phyloP scores from a whole-genome alignment of 2,329 filamentous ascomycete species.

The Acephala macrosclerotiorum region DNA sequence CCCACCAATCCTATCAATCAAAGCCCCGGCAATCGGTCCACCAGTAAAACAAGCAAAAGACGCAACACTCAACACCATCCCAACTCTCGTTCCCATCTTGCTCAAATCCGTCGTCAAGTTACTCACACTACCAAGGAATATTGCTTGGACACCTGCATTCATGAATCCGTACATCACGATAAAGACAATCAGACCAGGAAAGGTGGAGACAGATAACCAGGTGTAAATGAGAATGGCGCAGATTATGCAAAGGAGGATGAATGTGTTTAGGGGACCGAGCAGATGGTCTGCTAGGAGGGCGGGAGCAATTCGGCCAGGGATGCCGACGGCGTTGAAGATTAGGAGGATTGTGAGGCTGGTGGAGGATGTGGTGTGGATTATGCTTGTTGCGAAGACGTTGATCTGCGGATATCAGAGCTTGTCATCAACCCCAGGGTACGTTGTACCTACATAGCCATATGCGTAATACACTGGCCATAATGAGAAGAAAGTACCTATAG shows the following conservation, averaged over 20 bases:
- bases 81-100: slow-evolving; percentile 26
- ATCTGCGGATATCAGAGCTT: slow-evolving; percentile 2
- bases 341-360: slow-evolving; percentile 28
- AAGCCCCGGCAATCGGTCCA: slow-evolving; percentile 25
- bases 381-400: background rate
- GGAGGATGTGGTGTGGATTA: slow-evolving; percentile 5
- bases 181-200: slow-evolving; percentile 40
- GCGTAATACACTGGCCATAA: slow-evolving; percentile 54
- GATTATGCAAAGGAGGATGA: slow-evolving; percentile 31
- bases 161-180: slow-evolving; percentile 40
- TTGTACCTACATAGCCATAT: slow-evolving; percentile 60
- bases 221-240: slow-evolving; percentile 35
- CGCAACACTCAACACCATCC: slow-evolving; percentile 24
- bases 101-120: slow-evolving; percentile 24
- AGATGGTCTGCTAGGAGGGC: slow-evolving; percentile 41
- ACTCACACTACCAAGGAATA: slow-evolving; percentile 22
- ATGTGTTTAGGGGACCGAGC: slow-evolving; percentile 41
- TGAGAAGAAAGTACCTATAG: slow-evolving; percentile 54
- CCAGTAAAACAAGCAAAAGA: slow-evolving; percentile 25
- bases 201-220: slow-evolving; percentile 39
- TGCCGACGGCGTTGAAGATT: slow-evolving; percentile 28
- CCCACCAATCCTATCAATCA: slow-evolving; percentile 12
- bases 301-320: slow-evolving; percentile 39
- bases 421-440: no score
- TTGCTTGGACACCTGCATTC: slow-evolving; percentile 30